These are phyloP conservation scores for Lepiota brunneoincarnata DNA, from an alignment of 768 basidiomycete genomes.

Conservation along the genomic window DNA sequence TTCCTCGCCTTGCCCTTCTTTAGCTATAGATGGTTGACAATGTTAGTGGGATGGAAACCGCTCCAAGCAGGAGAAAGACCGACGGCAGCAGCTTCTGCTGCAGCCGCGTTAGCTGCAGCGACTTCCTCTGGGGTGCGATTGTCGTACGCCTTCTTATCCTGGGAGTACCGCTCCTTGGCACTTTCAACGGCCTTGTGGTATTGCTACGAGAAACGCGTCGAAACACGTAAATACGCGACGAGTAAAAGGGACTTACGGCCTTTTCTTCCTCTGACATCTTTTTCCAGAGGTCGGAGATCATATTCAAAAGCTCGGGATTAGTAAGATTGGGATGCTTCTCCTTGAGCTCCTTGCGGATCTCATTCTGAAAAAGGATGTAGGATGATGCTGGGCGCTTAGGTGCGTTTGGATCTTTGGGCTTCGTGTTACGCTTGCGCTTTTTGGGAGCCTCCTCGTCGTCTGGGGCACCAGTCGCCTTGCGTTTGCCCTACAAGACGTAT, in stretches of 20 bases:
- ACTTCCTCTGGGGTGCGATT: slow-evolving; percentile 48
- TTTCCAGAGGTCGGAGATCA: slow-evolving; percentile 77
- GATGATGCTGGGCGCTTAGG: slow-evolving; percentile 93
- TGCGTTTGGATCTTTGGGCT: slow-evolving; percentile 87
- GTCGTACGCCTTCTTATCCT: slow-evolving; percentile 65
- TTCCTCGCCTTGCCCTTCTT: slow-evolving; percentile 30
- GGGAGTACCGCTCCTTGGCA: slow-evolving; percentile 64
- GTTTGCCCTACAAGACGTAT: slow-evolving; percentile 41
- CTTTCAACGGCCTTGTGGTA: slow-evolving; percentile 51
- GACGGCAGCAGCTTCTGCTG: slow-evolving; percentile 38
- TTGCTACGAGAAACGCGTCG: slow-evolving; percentile 32
- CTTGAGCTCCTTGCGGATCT: slow-evolving; percentile 74
- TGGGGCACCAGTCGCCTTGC: slow-evolving; percentile 41
- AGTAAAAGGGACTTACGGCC: slow-evolving; percentile 50
- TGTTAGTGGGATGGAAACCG: slow-evolving; percentile 5
- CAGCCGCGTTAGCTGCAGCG: slow-evolving; percentile 42
- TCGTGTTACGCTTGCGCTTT: slow-evolving; percentile 60
- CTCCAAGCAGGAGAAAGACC: slow-evolving; percentile 14
- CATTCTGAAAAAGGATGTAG: slow-evolving; percentile 94
- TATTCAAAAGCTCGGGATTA: slow-evolving; percentile 67
- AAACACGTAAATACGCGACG: slow-evolving; percentile 8
- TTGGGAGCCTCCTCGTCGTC: slow-evolving; percentile 40
- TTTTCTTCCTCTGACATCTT: slow-evolving; percentile 66
- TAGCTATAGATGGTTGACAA: slow-evolving; percentile 20
- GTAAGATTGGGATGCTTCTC: slow-evolving; percentile 57